These are phyloP conservation scores for Daldinia eschscholtzii DNA, from an alignment of 2,329 filamentous ascomycete genomes.

Conservation along the genomic window DNA sequence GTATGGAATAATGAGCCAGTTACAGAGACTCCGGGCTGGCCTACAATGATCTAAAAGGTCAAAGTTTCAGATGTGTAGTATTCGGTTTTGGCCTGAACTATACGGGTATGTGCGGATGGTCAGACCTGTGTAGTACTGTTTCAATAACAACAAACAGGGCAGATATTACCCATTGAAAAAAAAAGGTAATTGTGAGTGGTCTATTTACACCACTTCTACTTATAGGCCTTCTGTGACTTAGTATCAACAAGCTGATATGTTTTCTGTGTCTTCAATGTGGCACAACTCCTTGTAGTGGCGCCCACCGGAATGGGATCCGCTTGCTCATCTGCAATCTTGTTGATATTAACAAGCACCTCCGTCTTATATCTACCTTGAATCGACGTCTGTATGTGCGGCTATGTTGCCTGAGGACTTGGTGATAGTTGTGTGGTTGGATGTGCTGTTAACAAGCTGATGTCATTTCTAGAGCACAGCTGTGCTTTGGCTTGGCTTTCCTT, in stretches of 20 bases:
- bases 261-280: background rate
- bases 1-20: slow-evolving; percentile 72
- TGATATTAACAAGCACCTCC: background rate
- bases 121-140: background rate
- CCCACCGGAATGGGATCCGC: background rate
- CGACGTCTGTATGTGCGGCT: background rate
- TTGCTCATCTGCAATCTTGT: background rate
- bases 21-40: slow-evolving; percentile 70
- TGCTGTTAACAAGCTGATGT: background rate
- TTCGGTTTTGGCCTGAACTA: background rate
- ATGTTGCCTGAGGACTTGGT: background rate
- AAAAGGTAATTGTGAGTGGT: background rate
- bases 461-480: slow-evolving; percentile 27
- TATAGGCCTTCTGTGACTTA: background rate
- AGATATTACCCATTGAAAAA: background rate
- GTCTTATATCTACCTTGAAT: background rate
- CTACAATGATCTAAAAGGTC: slow-evolving; percentile 52
- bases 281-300: background rate
- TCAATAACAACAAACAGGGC: background rate
- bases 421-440: background rate
- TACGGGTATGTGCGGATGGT: background rate
- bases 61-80: background rate
- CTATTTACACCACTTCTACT: background rate
- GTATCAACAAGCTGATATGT: background rate
- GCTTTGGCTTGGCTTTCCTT: slow-evolving; percentile 16